These are phyloP conservation scores for Boletus bicolor DNA, from an alignment of 768 basidiomycete species.

Conservation along the genomic window DNA sequence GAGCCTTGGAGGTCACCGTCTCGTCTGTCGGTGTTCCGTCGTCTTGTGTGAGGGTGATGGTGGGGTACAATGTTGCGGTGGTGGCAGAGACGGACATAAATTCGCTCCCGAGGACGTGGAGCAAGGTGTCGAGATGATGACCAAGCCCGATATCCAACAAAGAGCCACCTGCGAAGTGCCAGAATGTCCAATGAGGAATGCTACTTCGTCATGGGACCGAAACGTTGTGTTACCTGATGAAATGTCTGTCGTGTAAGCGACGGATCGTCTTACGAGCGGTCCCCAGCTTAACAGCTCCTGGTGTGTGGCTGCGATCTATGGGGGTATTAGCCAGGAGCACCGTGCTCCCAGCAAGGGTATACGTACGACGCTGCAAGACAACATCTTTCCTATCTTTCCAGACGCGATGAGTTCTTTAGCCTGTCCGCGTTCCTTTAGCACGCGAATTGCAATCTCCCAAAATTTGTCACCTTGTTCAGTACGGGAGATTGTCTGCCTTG, in stretches of 20 bases:
- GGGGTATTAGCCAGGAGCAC: not conserved
- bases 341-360: not conserved
- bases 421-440: not conserved
- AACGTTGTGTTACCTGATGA: not conserved
- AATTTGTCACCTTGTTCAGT: not conserved
- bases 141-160: not conserved
- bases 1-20: not conserved
- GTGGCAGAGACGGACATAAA: not conserved
- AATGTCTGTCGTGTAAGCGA: not conserved
- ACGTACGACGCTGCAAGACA: not conserved
- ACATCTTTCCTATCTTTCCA: not conserved
- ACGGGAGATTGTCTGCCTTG: slow-evolving; percentile 12
- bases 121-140: not conserved
- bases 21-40: not conserved
- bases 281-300: not conserved
- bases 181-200: not conserved
- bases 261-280: not conserved
- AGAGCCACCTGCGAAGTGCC: not conserved
- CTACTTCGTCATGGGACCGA: not conserved
- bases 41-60: not conserved
- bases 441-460: not conserved
- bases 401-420: not conserved
- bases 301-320: not conserved
- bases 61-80: not conserved
- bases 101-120: not conserved